A percentile compares a stretch with the other conserved stretches of the same genome.
phyloP scores from a whole-genome alignment of 768 basidiomycete species.

The Tulasnella sp. region DNA sequence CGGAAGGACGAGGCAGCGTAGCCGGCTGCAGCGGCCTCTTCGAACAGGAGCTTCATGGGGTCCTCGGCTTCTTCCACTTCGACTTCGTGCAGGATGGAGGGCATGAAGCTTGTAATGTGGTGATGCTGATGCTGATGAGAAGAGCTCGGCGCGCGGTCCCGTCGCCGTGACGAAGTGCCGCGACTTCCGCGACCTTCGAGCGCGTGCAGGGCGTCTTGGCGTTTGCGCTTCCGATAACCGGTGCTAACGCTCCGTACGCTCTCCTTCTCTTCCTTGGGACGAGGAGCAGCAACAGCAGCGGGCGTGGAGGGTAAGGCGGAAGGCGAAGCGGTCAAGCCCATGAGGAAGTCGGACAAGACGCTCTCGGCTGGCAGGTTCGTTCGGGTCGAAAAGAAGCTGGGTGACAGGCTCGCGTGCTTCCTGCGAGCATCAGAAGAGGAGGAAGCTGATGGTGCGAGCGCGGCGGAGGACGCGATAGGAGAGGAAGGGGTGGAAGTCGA shows the following conservation, averaged over 20 bases:
- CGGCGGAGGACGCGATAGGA: slow-evolving; percentile 1
- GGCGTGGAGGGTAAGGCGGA: not conserved
- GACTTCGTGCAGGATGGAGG: slow-evolving; percentile 17
- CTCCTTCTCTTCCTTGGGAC: slow-evolving; percentile 8
- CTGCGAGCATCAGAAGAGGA: not conserved
- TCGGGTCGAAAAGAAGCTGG: not conserved
- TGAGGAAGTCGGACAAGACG: not conserved
- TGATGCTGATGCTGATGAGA: not conserved
- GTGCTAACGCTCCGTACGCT: slow-evolving; percentile 11
- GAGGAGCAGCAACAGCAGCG: not conserved
- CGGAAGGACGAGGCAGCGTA: not conserved
- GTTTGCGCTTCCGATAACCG: slow-evolving; percentile 12
- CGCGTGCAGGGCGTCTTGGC: not conserved
- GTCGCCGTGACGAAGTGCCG: slow-evolving; percentile 9
- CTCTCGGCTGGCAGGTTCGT: not conserved
- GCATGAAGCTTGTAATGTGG: slow-evolving; percentile 22
- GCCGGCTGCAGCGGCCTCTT: not conserved
- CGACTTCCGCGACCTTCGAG: slow-evolving; percentile 23
- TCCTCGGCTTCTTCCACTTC: slow-evolving; percentile 17
- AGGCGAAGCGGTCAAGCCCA: not conserved
- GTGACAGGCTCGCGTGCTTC: slow-evolving; percentile 13
- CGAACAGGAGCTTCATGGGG: not conserved
- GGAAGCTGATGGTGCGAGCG: slow-evolving; percentile 2
- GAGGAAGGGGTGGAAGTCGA: slow-evolving; percentile 10
- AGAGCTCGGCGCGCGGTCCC: not conserved